phyloP scores from a whole-genome alignment of 164 flowering plant genomes.

The Magnolia kwangsiensis region DNA sequence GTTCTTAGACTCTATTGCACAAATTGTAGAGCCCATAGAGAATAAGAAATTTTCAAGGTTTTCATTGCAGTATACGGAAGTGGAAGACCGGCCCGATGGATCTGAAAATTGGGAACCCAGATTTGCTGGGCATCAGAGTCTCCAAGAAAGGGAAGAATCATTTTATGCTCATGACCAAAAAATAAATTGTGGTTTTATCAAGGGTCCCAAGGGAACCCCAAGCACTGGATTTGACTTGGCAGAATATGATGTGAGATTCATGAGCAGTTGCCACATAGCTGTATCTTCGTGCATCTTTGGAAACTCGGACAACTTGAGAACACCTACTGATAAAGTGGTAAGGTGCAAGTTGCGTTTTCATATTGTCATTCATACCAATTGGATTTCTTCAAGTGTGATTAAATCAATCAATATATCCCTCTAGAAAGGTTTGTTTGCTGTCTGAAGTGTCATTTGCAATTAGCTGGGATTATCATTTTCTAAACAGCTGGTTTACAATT shows the following conservation, averaged over 20 bases:
- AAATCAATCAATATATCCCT: no score
- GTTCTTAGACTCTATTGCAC: conserved; percentile 63
- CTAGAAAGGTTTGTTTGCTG: no score
- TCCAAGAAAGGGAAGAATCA: conserved; percentile 72
- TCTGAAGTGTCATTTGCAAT: no score
- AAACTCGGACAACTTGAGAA: conserved; percentile 82
- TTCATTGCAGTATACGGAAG: conserved; percentile 65
- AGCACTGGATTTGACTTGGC: conserved; percentile 95
- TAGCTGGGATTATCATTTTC: no score
- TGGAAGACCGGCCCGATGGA: conserved; percentile 57
- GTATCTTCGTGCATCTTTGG: conserved; percentile 97
- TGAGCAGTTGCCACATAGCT: conserved; percentile 89
- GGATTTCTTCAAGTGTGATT: no score
- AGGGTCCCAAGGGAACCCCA: conserved; percentile 66
- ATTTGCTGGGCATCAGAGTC: conserved; percentile 92
- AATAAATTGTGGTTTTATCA: conserved; percentile 90
- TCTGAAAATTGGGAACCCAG: conserved; percentile 65
- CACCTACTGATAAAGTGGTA: conserved; percentile 77
- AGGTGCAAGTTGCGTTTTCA: not conserved
- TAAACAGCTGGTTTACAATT: no score
- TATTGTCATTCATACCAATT: not conserved
- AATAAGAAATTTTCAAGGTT: conserved; percentile 78
- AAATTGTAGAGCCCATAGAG: conserved; percentile 81
- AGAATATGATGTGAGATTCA: conserved; percentile 81
- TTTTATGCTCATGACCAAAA: conserved; percentile 77